Evolutionary conservation across 23 red algal species (phyloP), one percentile per base, ranked within the genome.

Genomic region (Gracilaria caudata): DNA sequence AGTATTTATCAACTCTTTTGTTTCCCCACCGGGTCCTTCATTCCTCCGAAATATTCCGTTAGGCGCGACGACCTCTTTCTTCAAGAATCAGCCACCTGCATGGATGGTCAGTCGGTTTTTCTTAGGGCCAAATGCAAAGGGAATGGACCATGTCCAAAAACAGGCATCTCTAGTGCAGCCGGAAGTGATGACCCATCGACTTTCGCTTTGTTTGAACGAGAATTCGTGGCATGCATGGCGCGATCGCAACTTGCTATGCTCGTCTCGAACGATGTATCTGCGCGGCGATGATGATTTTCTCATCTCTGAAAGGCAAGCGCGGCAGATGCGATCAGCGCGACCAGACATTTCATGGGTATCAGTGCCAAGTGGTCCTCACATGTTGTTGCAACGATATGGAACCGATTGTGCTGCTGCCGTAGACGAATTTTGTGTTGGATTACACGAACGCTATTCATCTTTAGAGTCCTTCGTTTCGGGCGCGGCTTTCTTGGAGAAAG

Each of bases 1-100:
- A 64, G 80, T 84, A 38, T 71, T 84, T 71, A 38, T 84, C 23
- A 84, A 84, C 60, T 64, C 39, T 34, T 84, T 84, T 71, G 58
- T 26, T 44, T 84, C 80, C 58, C 64, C 60, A 29, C 80, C 80
- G 10, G 60, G 58, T 30, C 80, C 80, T 19, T 9, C 56, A 20
- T 80, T 58, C 53, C 21, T 80, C 3, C 77, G 30, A 40, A 80
- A 61, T 25, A 63, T 58, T 40, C 77, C 53, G 17, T 44, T 80
- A 9, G 36, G 36, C 0, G 80, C 40, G 2, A 38, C 61, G 5
- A 44, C 57, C 7, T 19, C 56, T 1, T 46, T 84, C 41, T 84
- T 84, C 43, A 64, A 49, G 24, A 57, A 41, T 8, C 80, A 40
- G 7, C 80, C 80, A 36, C 80, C 80, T 0, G 38, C 53, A 70